A percentile compares a stretch with the other conserved stretches of the same genome.
These are phyloP conservation scores for Teunomyces panamensis DNA, from an alignment of 805 yeast species.

Conservation along the genomic window DNA sequence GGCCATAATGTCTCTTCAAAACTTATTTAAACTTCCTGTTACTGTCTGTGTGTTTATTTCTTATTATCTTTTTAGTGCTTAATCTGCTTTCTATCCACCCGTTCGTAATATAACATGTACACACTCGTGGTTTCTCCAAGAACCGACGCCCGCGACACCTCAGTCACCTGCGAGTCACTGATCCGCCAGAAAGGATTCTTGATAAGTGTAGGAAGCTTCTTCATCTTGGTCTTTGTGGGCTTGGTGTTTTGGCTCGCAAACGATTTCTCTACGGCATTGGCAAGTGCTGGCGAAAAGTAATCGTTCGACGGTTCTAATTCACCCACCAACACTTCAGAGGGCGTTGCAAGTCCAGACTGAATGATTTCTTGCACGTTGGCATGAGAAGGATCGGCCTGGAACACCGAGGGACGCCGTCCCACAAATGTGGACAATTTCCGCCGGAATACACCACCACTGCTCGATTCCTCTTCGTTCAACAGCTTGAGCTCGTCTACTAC, in stretches of 20 bases:
- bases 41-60: neutral
- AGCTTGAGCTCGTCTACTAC: neutral
- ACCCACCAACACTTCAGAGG: conserved; percentile 39
- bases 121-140: conserved; percentile 71
- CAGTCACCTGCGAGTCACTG: conserved; percentile 71
- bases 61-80: neutral
- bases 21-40: neutral
- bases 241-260: neutral
- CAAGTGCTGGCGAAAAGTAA: conserved; percentile 21
- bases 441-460: conserved; percentile 27
- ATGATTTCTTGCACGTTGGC: conserved; percentile 37
- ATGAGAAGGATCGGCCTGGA: conserved; percentile 36
- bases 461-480: conserved; percentile 3
- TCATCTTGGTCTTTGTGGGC: conserved; percentile 35
- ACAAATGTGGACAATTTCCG: conserved; percentile 35
- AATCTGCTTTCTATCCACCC: conserved; percentile 28
- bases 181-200: conserved; percentile 80
- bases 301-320: conserved; percentile 21
- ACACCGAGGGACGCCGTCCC: conserved; percentile 40
- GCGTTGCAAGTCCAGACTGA: conserved; percentile 39
- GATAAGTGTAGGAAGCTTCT: conserved; percentile 52
- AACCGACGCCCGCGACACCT: conserved; percentile 56
- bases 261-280: conserved; percentile 4
- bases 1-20: conserved; percentile 5
- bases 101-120: conserved; percentile 82